Evolutionary conservation across 2,329 filamentous ascomycete species (phyloP).

Genomic region (Mollisiaceae sp.): DNA sequence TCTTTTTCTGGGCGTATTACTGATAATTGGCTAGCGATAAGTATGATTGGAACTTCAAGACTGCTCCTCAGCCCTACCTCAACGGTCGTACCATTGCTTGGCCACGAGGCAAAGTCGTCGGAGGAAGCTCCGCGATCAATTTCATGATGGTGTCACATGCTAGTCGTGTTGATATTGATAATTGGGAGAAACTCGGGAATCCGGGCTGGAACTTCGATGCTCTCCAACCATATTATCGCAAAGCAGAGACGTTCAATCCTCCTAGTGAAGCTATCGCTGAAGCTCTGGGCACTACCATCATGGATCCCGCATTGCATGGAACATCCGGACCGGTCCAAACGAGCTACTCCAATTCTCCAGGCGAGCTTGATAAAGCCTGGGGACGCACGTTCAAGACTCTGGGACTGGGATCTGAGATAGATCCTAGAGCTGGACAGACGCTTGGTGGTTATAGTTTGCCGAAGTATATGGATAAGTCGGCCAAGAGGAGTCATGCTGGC

Average conservation of each 20-base stretch:
- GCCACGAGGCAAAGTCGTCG: constrained; percentile 42
- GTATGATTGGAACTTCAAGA: constrained; percentile 17
- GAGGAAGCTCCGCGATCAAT: constrained; percentile 46
- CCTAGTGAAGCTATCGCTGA: constrained; percentile 8
- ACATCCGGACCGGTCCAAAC: constrained; percentile 26
- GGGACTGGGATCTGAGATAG: constrained; percentile 11
- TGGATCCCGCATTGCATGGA: constrained; percentile 20
- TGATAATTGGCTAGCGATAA: background rate
- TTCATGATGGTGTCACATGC: constrained; percentile 36
- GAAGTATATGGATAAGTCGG: constrained; percentile 37
- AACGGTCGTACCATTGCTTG: constrained; percentile 6
- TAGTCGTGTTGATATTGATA: constrained; percentile 16
- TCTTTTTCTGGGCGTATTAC: background rate
- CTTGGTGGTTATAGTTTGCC: constrained; percentile 31
- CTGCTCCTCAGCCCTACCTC: constrained; percentile 5
- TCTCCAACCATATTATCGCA: constrained; percentile 49
- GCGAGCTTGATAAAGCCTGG: constrained; percentile 23
- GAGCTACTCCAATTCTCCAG: constrained; percentile 33
- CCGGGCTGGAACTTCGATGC: constrained; percentile 44
- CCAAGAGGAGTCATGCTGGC: constrained; percentile 26
- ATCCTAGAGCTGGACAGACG: constrained; percentile 19
- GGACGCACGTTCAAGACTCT: constrained; percentile 17
- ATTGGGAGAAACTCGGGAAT: constrained; percentile 48
- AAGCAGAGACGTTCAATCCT: constrained; percentile 36
- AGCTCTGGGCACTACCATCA: constrained; percentile 5